Evolutionary conservation across 2,329 filamentous ascomycete species (phyloP).

Genomic region (Exophiala xenobiotica): DNA sequence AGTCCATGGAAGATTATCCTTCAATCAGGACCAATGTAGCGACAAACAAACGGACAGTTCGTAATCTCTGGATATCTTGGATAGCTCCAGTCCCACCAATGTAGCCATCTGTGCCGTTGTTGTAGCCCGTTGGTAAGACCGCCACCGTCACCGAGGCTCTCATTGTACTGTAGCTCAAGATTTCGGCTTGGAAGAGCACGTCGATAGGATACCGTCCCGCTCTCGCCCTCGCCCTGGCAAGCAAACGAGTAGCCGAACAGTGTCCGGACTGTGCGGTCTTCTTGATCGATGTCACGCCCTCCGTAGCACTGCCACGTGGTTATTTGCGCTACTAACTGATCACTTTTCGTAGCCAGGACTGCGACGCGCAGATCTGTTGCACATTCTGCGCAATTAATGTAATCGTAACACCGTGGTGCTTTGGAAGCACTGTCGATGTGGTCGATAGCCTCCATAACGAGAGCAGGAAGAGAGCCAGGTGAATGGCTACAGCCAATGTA

Average conservation of each 20-base stretch:
- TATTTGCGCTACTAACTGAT: slow-evolving; percentile 1
- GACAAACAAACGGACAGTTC: neutral
- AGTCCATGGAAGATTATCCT: neutral
- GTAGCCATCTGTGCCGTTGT: slow-evolving; percentile 12
- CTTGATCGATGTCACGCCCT: slow-evolving; percentile 7
- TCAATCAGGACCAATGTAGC: neutral
- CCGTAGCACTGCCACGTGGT: slow-evolving; percentile 12
- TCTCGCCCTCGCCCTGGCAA: no score
- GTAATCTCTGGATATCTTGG: neutral
- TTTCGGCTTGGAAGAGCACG: slow-evolving; percentile 7
- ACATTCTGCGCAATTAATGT: slow-evolving; percentile 10
- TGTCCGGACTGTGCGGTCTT: neutral
- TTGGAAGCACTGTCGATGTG: neutral
- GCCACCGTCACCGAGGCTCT: slow-evolving; percentile 6
- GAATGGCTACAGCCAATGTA: slow-evolving; percentile 8
- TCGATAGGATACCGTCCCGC: neutral
- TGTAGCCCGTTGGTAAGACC: slow-evolving; percentile 6
- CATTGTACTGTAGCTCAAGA: slow-evolving; percentile 11
- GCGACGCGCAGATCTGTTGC: slow-evolving; percentile 10
- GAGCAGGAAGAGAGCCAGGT: neutral
- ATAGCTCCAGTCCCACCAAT: slow-evolving; percentile 2
- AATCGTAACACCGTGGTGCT: slow-evolving; percentile 5
- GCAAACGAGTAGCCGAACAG: neutral
- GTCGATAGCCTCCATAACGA: slow-evolving; percentile 11
- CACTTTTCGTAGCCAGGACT: neutral